A percentile compares a stretch with the other conserved stretches of the same genome.
Conservation (phyloP, 169 alveolate species). For the Plasmodium knowlesi region DNA sequence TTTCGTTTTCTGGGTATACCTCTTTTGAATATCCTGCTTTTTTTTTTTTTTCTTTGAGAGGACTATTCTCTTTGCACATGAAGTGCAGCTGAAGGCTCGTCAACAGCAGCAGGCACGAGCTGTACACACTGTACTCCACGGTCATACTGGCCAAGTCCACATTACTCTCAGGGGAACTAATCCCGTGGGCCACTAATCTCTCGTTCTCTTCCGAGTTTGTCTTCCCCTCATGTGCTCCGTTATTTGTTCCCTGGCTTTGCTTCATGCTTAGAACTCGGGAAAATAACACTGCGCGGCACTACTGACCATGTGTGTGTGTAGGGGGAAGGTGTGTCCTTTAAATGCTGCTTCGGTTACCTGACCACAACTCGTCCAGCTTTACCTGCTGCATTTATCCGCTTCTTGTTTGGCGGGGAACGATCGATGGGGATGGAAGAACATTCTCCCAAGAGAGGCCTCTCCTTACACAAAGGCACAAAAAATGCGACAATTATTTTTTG, state of each 20-base stretch:
- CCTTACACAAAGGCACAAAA: not conserved
- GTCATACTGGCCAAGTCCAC: not conserved
- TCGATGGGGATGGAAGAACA: not conserved
- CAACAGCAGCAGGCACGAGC: slow-evolving; percentile 17
- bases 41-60: not conserved
- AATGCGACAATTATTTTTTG: not conserved
- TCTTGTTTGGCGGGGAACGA: not conserved
- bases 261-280: not conserved
- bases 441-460: not conserved
- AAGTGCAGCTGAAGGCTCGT: slow-evolving; percentile 30
- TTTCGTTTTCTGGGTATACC: not conserved
- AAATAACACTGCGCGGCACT: not conserved
- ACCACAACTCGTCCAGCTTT: no score
- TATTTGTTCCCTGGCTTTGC: not conserved
- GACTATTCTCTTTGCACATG: not conserved
- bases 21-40: not conserved
- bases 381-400: not conserved
- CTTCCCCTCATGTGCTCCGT: not conserved
- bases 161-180: not conserved
- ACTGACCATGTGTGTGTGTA: not conserved
- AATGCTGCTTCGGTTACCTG: not conserved
- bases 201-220: not conserved
- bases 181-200: not conserved
- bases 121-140: slow-evolving; percentile 14
- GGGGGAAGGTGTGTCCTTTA: not conserved